These are phyloP conservation scores for Clathrus columnatus DNA, from an alignment of 768 basidiomycete species.

Conservation along the genomic window DNA sequence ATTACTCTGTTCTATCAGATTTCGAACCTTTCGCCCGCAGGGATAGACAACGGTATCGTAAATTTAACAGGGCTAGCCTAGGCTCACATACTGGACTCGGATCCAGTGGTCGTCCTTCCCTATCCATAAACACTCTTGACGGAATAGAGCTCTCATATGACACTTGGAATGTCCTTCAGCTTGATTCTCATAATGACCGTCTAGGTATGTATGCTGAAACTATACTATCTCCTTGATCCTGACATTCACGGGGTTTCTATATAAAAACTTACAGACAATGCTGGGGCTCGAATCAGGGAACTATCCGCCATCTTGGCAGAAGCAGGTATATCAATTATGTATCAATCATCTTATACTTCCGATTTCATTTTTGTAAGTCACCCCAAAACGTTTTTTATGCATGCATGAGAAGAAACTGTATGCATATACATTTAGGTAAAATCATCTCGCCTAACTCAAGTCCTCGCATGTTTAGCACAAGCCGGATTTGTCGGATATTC, in stretches of 20 bases:
- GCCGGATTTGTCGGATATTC: constrained; percentile 57
- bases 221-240: constrained; percentile 8
- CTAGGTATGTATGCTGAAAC: constrained; percentile 39
- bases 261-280: constrained; percentile 48
- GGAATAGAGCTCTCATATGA: constrained; percentile 69
- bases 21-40: constrained; percentile 54
- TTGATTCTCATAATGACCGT: constrained; percentile 69
- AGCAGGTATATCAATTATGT: constrained; percentile 72
- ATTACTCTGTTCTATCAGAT: constrained; percentile 44
- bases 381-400: background rate
- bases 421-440: constrained; percentile 43
- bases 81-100: constrained; percentile 13
- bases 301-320: constrained; percentile 68
- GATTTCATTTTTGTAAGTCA: constrained; percentile 70
- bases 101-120: background rate
- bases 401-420: background rate
- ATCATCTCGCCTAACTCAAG: constrained; percentile 53
- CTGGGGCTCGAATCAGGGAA: constrained; percentile 66
- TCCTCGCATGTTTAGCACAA: constrained; percentile 45
- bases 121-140: constrained; percentile 20
- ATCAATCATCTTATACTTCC: constrained; percentile 75
- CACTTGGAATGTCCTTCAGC: constrained; percentile 71
- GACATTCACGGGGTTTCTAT: background rate
- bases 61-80: constrained; percentile 30
- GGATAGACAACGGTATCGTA: constrained; percentile 41